phyloP scores from a whole-genome alignment of 179 eudicot species.

The Beta corolliflora region DNA sequence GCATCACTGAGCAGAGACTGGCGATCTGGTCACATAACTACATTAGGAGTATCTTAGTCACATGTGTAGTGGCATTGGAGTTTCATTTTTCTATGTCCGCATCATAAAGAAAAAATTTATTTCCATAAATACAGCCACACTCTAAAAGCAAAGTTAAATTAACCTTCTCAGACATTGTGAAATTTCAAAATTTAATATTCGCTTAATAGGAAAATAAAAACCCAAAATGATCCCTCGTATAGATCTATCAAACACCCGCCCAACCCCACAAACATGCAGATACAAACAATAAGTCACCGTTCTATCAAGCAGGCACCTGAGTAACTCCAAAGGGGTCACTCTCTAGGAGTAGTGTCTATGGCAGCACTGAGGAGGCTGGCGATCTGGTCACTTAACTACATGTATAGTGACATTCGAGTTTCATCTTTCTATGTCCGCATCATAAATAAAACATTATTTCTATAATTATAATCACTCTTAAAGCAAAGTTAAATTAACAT shows the following conservation, averaged over 20 bases:
- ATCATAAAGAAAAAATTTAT: too few species aligned
- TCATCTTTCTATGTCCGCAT: too few species aligned
- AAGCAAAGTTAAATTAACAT: not conserved
- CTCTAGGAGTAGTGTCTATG: not conserved
- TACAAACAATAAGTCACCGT: not conserved
- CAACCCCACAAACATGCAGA: not conserved
- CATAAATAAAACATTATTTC: too few species aligned
- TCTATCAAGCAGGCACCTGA: constrained; percentile 45
- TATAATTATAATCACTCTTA: not conserved
- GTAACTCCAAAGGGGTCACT: constrained; percentile 26
- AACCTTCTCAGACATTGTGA: not conserved
- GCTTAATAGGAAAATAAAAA: not conserved
- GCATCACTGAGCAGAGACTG: too few species aligned
- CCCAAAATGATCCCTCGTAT: not conserved
- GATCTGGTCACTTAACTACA: too few species aligned
- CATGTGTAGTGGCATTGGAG: not conserved
- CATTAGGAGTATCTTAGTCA: too few species aligned
- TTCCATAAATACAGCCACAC: not conserved
- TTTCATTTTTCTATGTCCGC: not conserved
- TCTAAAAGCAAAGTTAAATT: not conserved
- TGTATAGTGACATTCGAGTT: not conserved
- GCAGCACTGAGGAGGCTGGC: too few species aligned
- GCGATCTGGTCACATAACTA: too few species aligned
- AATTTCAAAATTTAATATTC: not conserved
- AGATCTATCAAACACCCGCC: not conserved